These are phyloP conservation scores for Avicennia marina DNA, from an alignment of 257 asterid species.

Conservation along the genomic window DNA sequence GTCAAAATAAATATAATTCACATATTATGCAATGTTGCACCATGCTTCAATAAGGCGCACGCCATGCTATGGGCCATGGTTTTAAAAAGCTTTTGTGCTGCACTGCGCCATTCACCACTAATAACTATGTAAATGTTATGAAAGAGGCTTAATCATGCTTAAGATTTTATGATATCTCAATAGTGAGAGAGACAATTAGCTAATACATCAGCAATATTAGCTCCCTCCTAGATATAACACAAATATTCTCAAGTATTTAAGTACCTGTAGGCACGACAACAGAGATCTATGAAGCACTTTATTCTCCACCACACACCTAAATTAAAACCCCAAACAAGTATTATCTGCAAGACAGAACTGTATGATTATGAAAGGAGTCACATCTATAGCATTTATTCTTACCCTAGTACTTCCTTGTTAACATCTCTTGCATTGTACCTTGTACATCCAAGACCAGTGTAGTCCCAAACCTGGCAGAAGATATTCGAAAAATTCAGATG, in stretches of 20 bases:
- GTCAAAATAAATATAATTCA: too few species aligned
- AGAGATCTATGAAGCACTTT: slow-evolving; percentile 86
- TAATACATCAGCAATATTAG: neutral
- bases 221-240: slow-evolving; percentile 1
- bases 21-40: too few species aligned
- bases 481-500: slow-evolving; percentile 1
- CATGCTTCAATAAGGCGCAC: too few species aligned
- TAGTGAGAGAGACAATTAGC: neutral
- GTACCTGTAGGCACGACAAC: slow-evolving; percentile 72
- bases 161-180: neutral
- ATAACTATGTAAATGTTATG: too few species aligned
- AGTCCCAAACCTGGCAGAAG: slow-evolving; percentile 86
- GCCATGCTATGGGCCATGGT: too few species aligned
- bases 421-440: slow-evolving; percentile 82
- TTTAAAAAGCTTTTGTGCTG: too few species aligned
- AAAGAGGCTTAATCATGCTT: neutral
- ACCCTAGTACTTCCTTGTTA: slow-evolving; percentile 79
- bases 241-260: slow-evolving; percentile 15
- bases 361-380: slow-evolving; percentile 12
- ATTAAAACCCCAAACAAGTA: slow-evolving; percentile 25
- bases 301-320: slow-evolving; percentile 99
- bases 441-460: slow-evolving; percentile 89
- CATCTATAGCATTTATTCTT: slow-evolving; percentile 26
- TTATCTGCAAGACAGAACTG: slow-evolving; percentile 23
- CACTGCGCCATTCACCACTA: too few species aligned